A percentile compares a stretch with the other conserved stretches of the same genome.
These are phyloP conservation scores for Blastocystis sp. DNA, from an alignment of 352 stramenopile genomes.

Conservation along the genomic window DNA sequence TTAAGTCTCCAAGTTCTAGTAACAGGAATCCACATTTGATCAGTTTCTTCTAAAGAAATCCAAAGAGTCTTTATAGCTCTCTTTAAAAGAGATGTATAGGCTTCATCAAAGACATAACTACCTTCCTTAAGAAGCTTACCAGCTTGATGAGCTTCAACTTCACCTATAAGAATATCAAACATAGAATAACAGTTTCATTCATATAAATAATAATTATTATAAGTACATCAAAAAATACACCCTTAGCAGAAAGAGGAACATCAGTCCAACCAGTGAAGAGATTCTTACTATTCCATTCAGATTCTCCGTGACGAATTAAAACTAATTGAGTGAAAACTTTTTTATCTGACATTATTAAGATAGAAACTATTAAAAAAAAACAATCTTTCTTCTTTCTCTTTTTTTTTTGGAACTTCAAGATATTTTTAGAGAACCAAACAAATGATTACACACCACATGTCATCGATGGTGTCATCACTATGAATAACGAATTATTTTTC, in stretches of 20 bases:
- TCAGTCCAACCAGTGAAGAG: slow-evolving; percentile 94
- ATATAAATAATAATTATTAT: background rate
- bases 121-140: slow-evolving; percentile 70
- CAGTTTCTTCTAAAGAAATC: slow-evolving; percentile 79
- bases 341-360: too few relatives aligned
- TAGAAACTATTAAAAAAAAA: too few relatives aligned
- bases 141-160: slow-evolving; percentile 70
- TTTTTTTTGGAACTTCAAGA: too few relatives aligned
- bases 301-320: too few relatives aligned
- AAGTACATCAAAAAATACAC: too few relatives aligned
- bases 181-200: background rate
- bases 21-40: slow-evolving; percentile 90
- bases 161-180: slow-evolving; percentile 53
- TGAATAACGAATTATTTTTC: too few relatives aligned
- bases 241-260: too few relatives aligned
- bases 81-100: slow-evolving; percentile 82
- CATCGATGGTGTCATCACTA: too few relatives aligned
- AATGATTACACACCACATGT: too few relatives aligned
- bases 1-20: slow-evolving; percentile 70
- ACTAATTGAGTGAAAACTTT: too few relatives aligned
- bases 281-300: slow-evolving; percentile 91
- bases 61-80: slow-evolving; percentile 86
- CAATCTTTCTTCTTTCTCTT: too few relatives aligned
- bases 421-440: too few relatives aligned
- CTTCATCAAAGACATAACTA: slow-evolving; percentile 73